Evolutionary conservation across 768 basidiomycete genomes (phyloP), one percentile per base, ranked within the genome.

Genomic region (Leccinellum albellum): DNA sequence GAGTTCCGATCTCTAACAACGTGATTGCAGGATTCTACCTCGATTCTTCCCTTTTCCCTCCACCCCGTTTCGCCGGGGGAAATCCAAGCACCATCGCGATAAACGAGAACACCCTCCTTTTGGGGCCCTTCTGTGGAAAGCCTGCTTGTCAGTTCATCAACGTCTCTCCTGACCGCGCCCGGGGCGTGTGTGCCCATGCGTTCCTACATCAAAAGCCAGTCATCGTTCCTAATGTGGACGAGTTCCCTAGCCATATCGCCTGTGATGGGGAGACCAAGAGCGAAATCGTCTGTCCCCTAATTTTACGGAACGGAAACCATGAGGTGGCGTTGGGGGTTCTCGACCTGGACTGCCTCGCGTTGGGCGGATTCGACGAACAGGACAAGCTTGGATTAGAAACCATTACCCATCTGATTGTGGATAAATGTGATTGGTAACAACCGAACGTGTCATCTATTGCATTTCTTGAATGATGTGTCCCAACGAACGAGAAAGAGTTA

Each of bases 231-330:
- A 82, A 95, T 57, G 93, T 98, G 20, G 81, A 89, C 24, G 72
- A 70, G 10, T 94, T 94, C 67, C 91, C 91, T 1, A 94, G 95
- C 0, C 96, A 98, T 68, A 96, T 97, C 59, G 91, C 93, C 3
- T 98, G 96, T 66, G 94, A 98, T 63, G 90, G 86, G 21, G 85
- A 87, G 53, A 96, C 95, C 2, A 87, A 87, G 66, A 91, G 90
- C 64, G 96, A 98, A 70, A 84, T 98, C 50, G 94, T 97, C 23
- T 76, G 89, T 50, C 95, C 95, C 7, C 77, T 98, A 17, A 67
- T 86, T 46, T 61, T 79, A 37, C 61, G 59, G 32, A 52, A 55
- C 23, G 66, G 70, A 51, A 71, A 70, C 37, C 72, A 63, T n/a
- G 66, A 68, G 26, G 63, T 67, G 29, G 71, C 75, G 20, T 55